Conservation (phyloP, 352 stramenopile species). For the Pythium phragmiticola region DNA sequence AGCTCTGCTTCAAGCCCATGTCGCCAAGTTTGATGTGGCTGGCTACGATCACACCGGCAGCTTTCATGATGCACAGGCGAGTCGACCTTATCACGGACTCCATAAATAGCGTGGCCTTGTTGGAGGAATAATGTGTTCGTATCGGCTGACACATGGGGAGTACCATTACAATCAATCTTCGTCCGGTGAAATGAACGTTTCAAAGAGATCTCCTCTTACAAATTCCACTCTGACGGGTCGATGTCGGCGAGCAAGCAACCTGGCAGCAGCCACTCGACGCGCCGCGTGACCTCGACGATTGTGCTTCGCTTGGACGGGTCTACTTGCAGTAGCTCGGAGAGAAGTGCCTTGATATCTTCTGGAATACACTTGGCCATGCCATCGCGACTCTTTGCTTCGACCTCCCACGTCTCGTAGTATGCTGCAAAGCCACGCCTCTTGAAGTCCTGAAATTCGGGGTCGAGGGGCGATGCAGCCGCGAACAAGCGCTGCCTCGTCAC, state of each 20-base stretch:
- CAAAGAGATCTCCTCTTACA: neutral
- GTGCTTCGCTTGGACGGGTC: constrained; percentile 10
- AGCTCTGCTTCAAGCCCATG: constrained; percentile 16
- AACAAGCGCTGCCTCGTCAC: constrained; percentile 15
- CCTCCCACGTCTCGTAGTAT: constrained; percentile 15
- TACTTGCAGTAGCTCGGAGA: constrained; percentile 14
- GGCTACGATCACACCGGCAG: no score
- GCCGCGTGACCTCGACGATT: neutral
- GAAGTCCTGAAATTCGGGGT: constrained; percentile 12
- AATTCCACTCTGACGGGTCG: constrained; percentile 14
- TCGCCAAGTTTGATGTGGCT: no score
- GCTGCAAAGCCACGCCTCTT: constrained; percentile 8
- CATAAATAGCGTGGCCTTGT: no score
- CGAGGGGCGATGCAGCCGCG: neutral
- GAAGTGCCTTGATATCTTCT: constrained; percentile 12
- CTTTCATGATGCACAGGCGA: no score
- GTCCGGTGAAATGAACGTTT: no score
- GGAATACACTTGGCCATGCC: neutral
- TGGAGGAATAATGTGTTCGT: no score
- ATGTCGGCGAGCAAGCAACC: neutral
- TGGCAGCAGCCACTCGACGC: constrained; percentile 12
- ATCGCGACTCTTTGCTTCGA: neutral
- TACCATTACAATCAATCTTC: no score
- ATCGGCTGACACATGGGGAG: no score
- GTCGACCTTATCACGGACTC: neutral